Evolutionary conservation across 1,284 basidiomycete genomes (phyloP).

Genomic region (Albatrellus sp.): DNA sequence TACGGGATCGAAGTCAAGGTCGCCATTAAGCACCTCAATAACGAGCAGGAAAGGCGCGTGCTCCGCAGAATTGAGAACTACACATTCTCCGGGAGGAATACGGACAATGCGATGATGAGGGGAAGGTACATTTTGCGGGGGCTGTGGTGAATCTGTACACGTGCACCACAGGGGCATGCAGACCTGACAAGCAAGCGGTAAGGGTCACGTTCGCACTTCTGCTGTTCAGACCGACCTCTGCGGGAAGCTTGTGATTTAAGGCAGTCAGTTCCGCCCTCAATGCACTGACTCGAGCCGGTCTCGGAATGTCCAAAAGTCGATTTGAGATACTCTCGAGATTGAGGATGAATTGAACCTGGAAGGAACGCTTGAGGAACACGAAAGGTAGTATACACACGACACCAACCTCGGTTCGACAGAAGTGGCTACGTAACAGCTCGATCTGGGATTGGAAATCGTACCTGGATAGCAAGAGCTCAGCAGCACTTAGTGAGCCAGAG

Average conservation of each 20-base stretch:
- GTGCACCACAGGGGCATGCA: slow-evolving; percentile 97
- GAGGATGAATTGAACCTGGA: slow-evolving; percentile 74
- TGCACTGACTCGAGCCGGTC: slow-evolving; percentile 89
- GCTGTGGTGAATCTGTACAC: slow-evolving; percentile 45
- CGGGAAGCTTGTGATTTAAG: slow-evolving; percentile 91
- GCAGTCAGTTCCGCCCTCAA: slow-evolving; percentile 91
- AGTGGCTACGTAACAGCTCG: slow-evolving; percentile 76
- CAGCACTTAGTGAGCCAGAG: slow-evolving; percentile 29
- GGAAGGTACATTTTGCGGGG: slow-evolving; percentile 30
- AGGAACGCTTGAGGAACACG: slow-evolving; percentile 8
- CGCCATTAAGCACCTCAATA: slow-evolving; percentile 84
- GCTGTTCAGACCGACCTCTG: slow-evolving; percentile 51
- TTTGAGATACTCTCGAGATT: slow-evolving; percentile 90
- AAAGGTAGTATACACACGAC: neutral
- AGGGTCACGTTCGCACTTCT: neutral
- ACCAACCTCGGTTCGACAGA: slow-evolving; percentile 79
- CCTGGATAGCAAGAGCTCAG: slow-evolving; percentile 44
- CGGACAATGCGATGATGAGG: slow-evolving; percentile 93
- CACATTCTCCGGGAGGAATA: slow-evolving; percentile 95
- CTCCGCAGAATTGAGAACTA: slow-evolving; percentile 97
- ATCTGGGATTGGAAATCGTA: slow-evolving; percentile 61
- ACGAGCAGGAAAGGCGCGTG: slow-evolving; percentile 89
- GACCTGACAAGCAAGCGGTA: slow-evolving; percentile 34
- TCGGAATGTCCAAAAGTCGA: slow-evolving; percentile 83
- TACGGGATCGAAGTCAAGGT: slow-evolving; percentile 88